These are phyloP conservation scores for Lasiosphaeriaceae sp. DNA, from an alignment of 495 filamentous ascomycete genomes.

Conservation along the genomic window DNA sequence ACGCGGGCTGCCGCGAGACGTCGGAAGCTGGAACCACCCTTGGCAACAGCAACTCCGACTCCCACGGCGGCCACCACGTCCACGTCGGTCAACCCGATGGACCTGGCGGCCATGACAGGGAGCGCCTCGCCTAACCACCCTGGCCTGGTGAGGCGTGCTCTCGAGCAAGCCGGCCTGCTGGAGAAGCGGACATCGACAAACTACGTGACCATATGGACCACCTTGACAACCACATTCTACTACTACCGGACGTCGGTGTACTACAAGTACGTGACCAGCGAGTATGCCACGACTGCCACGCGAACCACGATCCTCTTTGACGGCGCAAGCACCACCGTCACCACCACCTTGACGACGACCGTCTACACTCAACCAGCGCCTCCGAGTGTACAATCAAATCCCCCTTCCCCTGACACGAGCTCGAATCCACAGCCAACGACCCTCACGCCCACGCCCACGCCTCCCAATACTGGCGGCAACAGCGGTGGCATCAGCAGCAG, in stretches of 20 bases:
- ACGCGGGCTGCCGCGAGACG: not conserved
- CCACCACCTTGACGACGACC: not conserved
- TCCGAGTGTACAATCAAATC: not conserved
- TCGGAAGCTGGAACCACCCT: no score
- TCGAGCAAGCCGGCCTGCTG: not conserved
- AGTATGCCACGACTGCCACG: not conserved
- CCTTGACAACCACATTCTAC: not conserved
- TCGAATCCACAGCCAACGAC: not conserved
- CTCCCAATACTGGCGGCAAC: not conserved
- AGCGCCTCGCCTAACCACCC: not conserved
- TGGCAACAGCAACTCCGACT: not conserved
- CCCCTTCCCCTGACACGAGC: not conserved
- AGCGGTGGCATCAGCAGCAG: no score
- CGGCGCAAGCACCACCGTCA: not conserved
- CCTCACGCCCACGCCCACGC: not conserved
- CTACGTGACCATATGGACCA: not conserved
- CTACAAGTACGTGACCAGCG: not conserved
- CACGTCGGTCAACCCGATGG: not conserved
- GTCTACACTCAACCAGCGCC: not conserved
- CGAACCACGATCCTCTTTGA: not conserved
- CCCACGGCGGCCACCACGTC: not conserved
- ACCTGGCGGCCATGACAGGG: not conserved
- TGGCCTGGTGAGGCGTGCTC: not conserved
- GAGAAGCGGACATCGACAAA: not conserved
- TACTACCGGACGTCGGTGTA: not conserved